Evolutionary conservation across 306 rosid genomes (phyloP).

Genomic region (Leucaena leucocephala): DNA sequence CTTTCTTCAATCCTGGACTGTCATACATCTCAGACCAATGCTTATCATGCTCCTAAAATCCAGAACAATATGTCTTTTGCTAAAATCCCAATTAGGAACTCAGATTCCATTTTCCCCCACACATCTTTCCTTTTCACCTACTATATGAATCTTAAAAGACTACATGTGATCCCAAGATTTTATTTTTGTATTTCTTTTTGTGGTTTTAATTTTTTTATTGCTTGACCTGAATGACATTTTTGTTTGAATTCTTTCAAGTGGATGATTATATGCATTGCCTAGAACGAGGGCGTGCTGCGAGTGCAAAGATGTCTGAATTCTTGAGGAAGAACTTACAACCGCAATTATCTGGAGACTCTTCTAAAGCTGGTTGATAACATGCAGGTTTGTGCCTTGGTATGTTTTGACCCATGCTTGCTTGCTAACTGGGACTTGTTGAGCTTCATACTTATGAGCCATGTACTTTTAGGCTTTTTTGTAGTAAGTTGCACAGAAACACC

Average conservation of each 20-base stretch:
- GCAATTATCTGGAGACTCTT: constrained; percentile 46
- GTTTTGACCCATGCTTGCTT: not conserved
- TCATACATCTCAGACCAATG: not conserved
- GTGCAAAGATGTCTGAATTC: constrained; percentile 69
- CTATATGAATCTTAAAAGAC: not conserved
- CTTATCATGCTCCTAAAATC: not conserved
- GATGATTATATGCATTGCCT: constrained; percentile 84
- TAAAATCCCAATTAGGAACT: constrained; percentile 11
- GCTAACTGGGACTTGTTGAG: not conserved
- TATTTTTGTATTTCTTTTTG: not conserved
- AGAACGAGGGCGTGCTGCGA: constrained; percentile 84
- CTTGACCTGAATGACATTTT: constrained; percentile 37
- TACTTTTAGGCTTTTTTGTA: not conserved
- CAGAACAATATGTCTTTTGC: not conserved
- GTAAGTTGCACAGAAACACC: not conserved
- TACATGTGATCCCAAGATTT: constrained; percentile 7
- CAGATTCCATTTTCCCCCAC: not conserved
- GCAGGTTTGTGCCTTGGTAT: not conserved
- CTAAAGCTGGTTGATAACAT: constrained; percentile 45
- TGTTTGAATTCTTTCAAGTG: constrained; percentile 54
- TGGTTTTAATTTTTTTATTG: not conserved
- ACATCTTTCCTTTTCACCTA: not conserved
- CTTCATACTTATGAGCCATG: not conserved
- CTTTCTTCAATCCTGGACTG: not conserved
- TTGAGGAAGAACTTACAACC: constrained; percentile 71